These are phyloP conservation scores for Lycium barbarum DNA, from an alignment of 257 asterid species.

Conservation along the genomic window DNA sequence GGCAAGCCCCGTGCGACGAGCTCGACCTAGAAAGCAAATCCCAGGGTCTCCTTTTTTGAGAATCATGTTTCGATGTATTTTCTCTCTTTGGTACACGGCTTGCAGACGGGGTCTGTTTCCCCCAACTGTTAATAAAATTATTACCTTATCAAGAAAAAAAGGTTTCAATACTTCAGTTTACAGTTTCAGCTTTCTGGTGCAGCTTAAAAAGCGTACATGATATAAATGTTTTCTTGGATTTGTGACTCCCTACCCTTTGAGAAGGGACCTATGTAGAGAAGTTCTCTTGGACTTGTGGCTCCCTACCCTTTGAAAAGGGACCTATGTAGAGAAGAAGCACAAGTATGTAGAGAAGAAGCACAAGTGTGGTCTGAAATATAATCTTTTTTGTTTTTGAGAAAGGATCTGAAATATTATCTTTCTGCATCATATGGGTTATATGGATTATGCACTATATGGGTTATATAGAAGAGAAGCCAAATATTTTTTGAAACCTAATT, in stretches of 20 bases:
- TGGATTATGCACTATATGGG: slow-evolving; percentile 22
- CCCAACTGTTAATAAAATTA: no score
- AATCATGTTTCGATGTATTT: no score
- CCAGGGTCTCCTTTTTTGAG: no score
- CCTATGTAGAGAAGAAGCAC: background rate
- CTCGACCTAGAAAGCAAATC: no score
- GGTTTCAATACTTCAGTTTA: background rate
- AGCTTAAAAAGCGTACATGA: background rate
- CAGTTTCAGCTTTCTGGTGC: slow-evolving; percentile 16
- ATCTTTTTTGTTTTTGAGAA: background rate
- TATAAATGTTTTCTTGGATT: background rate
- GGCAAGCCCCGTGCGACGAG: no score
- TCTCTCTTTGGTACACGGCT: no score
- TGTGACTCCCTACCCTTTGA: no score
- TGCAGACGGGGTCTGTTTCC: no score
- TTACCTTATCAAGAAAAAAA: no score
- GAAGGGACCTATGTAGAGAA: no score
- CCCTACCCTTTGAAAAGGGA: slow-evolving; percentile 8
- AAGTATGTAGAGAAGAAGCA: no score
- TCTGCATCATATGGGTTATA: background rate
- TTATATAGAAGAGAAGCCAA: background rate
- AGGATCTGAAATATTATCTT: background rate
- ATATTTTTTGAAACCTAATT: background rate
- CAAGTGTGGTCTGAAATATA: background rate
- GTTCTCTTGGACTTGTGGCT: background rate